Conservation (phyloP, 2,329 filamentous ascomycete species). For the Monilinia polystroma region DNA sequence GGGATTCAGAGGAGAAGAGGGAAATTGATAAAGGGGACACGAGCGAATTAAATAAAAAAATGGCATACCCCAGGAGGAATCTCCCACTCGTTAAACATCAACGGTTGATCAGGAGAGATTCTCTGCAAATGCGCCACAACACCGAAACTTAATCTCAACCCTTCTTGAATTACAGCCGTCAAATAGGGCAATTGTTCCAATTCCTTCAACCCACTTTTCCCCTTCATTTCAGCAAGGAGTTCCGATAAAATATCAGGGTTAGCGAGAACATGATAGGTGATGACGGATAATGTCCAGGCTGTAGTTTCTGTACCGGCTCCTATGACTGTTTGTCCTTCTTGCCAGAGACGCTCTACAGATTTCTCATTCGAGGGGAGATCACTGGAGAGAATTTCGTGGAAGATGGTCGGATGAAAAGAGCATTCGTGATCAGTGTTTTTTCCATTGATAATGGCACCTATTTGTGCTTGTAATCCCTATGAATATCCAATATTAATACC, state of each 20-base stretch:
- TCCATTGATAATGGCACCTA: slow-evolving; percentile 23
- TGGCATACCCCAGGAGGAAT: slow-evolving; percentile 24
- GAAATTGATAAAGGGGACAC: not conserved
- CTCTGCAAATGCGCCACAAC: slow-evolving; percentile 37
- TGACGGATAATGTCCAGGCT: slow-evolving; percentile 40
- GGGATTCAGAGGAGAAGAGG: too few relatives aligned
- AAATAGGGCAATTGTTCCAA: slow-evolving; percentile 39
- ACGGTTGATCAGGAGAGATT: slow-evolving; percentile 32
- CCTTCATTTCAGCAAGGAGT: slow-evolving; percentile 42
- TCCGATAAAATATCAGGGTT: slow-evolving; percentile 37
- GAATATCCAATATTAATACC: not conserved
- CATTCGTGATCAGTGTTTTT: slow-evolving; percentile 21
- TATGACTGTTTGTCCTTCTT: slow-evolving; percentile 40
- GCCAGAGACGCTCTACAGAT: slow-evolving; percentile 36
- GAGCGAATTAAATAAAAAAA: too few relatives aligned
- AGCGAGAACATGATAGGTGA: slow-evolving; percentile 42
- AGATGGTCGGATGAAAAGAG: slow-evolving; percentile 33
- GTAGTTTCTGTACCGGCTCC: slow-evolving; percentile 44
- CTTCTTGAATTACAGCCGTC: slow-evolving; percentile 41
- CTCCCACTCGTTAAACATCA: slow-evolving; percentile 28
- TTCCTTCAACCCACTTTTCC: slow-evolving; percentile 26
- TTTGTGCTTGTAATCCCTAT: slow-evolving; percentile 41
- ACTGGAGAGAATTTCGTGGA: slow-evolving; percentile 34
- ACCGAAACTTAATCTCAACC: slow-evolving; percentile 40
- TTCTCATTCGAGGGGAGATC: slow-evolving; percentile 43